phyloP scores from a whole-genome alignment of 2,329 filamentous ascomycete species.

The Arachnomyces sp. region DNA sequence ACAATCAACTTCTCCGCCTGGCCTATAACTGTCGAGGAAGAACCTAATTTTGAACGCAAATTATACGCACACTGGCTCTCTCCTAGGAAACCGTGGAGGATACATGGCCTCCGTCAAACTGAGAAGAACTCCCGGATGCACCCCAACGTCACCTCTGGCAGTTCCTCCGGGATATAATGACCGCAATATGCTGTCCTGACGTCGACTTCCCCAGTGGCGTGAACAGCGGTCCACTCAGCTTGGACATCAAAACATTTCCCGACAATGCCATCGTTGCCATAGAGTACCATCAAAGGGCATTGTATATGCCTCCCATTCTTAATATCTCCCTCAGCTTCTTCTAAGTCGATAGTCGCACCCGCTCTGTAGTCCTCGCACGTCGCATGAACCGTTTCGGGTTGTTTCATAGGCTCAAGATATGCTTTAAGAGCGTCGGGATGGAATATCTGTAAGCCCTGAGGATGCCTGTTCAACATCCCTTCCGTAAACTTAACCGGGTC shows the following conservation, averaged over 20 bases:
- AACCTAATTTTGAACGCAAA: too few relatives aligned
- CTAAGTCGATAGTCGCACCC: conserved; percentile 44
- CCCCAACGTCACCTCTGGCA: conserved; percentile 38
- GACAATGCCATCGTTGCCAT: conserved; percentile 43
- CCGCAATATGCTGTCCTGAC: conserved; percentile 40
- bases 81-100: too few relatives aligned
- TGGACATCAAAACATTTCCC: conserved; percentile 43
- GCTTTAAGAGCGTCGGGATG: conserved; percentile 27
- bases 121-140: conserved; percentile 34
- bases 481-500: conserved; percentile 35
- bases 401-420: conserved; percentile 37
- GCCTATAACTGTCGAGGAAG: too few relatives aligned
- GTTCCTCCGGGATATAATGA: conserved; percentile 46
- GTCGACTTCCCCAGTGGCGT: conserved; percentile 22
- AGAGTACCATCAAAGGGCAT: conserved; percentile 43
- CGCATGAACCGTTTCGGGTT: conserved; percentile 37
- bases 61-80: too few relatives aligned
- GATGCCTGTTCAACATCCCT: conserved; percentile 35
- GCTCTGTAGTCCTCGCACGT: conserved; percentile 53
- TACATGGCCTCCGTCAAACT: too few relatives aligned
- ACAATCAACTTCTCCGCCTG: too few relatives aligned
- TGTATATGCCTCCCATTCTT: conserved; percentile 36
- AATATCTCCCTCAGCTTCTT: conserved; percentile 42
- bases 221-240: conserved; percentile 44
- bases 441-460: conserved; percentile 26